Evolutionary conservation across 352 stramenopile genomes (phyloP).

Genomic region (Phytophthora pisi): DNA sequence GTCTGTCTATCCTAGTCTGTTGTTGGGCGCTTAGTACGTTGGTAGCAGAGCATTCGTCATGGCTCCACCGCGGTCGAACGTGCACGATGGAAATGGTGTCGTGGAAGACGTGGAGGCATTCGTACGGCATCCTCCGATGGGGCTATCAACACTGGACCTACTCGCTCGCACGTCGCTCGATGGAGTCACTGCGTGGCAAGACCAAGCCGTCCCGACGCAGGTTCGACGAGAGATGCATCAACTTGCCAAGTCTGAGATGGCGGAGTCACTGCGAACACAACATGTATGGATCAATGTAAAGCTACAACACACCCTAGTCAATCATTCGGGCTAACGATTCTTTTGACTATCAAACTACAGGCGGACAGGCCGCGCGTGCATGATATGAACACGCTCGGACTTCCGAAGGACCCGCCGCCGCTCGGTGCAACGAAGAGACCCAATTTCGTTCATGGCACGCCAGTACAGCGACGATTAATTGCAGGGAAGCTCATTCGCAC

Average conservation of each 20-base stretch:
- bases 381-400: conserved; percentile 51
- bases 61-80: conserved; percentile 1
- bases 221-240: conserved; percentile 61
- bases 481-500: conserved; percentile 46
- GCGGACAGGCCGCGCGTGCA: conserved; percentile 19
- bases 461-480: conserved; percentile 45
- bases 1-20: conserved; percentile 16
- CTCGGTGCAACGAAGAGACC: conserved; percentile 20
- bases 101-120: conserved; percentile 32
- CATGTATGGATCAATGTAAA: conserved; percentile 7
- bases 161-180: conserved; percentile 43
- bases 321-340: conserved; percentile 1
- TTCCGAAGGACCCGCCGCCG: conserved; percentile 33
- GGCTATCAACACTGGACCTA: conserved; percentile 68
- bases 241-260: conserved; percentile 28
- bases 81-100: neutral
- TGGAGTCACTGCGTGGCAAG: conserved; percentile 3
- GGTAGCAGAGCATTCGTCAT: conserved; percentile 3
- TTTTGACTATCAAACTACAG: conserved; percentile 7
- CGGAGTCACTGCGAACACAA: conserved; percentile 8
- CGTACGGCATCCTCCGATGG: conserved; percentile 26
- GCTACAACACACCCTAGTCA: neutral
- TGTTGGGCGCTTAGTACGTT: neutral
- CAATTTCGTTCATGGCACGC: conserved; percentile 44
- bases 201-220: conserved; percentile 16